Base-by-base conservation (phyloP, 305 asterid species). In the Andrographis paniculata region DNA sequence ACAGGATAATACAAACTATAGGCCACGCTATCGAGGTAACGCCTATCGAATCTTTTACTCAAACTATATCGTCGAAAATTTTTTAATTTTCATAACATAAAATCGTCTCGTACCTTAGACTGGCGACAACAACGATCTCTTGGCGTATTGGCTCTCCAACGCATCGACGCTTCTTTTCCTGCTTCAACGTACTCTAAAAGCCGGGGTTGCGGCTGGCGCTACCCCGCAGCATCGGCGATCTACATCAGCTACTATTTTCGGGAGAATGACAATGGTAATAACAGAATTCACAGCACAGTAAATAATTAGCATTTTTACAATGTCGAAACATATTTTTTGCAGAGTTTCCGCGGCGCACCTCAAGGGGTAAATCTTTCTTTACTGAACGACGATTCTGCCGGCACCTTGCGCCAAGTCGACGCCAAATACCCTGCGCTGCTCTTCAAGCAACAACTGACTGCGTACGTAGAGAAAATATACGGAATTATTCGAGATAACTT, bases 211-310 rank as follows among this genome's bases (percentile, higher is more conserved):
- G 52, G 78, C 84, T 56, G 94, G 96, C 38, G 59, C 79, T 1
- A 68, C 82, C 46, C 81, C 93, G 53, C 84, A 70, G 51, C 92
- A 84, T 63, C 81, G 95, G 28, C 76, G 95, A 39, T 43, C 85
- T 35, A 70, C 94, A 44, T 79, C 99, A 15, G 86, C 96, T 56
- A 63, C 94, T 58, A 66, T 92, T 33, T 92, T 92, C 61, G 95
- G 99, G 68, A 84, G 96, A 71, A 92, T 87, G 99, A 81, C 94
- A 36, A 94, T 80, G 87, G 99, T 77, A n/a, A n/a, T n/a, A n/a
- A n/a, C n/a, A n/a, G n/a, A n/a, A n/a, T n/a, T n/a, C n/a, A n/a
- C n/a, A n/a, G n/a, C n/a, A n/a, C n/a, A n/a, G n/a, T n/a, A n/a
- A n/a, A n/a, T n/a, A n/a, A n/a, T n/a, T n/a, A n/a, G n/a, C n/a